phyloP scores from a whole-genome alignment of 148 eudicot genomes.

The Vaccinium macrocarpon region DNA sequence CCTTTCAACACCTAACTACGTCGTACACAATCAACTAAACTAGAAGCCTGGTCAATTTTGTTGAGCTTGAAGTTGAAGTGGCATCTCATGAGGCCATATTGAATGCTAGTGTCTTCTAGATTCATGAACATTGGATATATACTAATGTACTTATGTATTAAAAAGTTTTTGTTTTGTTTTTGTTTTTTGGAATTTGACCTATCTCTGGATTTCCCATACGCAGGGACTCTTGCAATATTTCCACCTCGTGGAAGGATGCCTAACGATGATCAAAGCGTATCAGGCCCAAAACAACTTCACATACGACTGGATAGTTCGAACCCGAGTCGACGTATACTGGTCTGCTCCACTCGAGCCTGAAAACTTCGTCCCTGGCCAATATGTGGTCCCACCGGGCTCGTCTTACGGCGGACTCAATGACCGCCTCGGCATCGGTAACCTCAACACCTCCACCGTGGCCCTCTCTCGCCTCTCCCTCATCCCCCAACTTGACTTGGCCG shows the following conservation, averaged over 20 bases:
- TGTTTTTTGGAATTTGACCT: background rate
- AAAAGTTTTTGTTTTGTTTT: background rate
- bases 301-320: conserved; percentile 93
- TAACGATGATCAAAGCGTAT: conserved; percentile 59
- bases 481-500: conserved; percentile 54
- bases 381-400: conserved; percentile 81
- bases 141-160: too few relatives aligned
- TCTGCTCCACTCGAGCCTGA: conserved; percentile 53
- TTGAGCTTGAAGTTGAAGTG: background rate
- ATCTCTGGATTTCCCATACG: background rate
- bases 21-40: too few relatives aligned
- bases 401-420: conserved; percentile 81
- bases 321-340: conserved; percentile 91
- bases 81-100: background rate
- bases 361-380: conserved; percentile 57
- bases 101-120: background rate
- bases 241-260: conserved; percentile 79
- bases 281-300: conserved; percentile 60
- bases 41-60: too few relatives aligned
- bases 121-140: background rate
- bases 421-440: conserved; percentile 76
- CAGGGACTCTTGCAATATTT: conserved; percentile 95
- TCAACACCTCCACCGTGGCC: conserved; percentile 60
- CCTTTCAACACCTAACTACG: too few relatives aligned
- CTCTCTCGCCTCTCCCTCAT: conserved; percentile 82